Evolutionary conservation across 2,329 filamentous ascomycete species (phyloP), one percentile per base, ranked within the genome.

Genomic region (Penicillium rolfsii): DNA sequence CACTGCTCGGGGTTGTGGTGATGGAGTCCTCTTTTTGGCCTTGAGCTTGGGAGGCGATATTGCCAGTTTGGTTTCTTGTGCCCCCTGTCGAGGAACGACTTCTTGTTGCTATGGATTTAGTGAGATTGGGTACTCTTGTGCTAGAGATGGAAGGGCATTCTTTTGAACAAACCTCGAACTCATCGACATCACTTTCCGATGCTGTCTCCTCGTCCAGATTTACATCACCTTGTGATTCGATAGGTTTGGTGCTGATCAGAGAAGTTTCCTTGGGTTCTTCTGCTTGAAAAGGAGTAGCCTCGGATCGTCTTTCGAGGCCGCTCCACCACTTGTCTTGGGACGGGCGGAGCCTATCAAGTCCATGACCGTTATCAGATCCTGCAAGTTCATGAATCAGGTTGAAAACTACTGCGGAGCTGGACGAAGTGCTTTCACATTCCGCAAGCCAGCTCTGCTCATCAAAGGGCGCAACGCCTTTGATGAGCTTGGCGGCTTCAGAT

Each of bases 391-490:
- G 62, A 0, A 72, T 50, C n/a, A 75, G 60, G 58, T 70, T 71
- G 28, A 61, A 62, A 41, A 68, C 73, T 48, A 72, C 28, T 3
- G 61, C 61, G 16, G 62, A 40, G 33, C 33, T 36, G 40, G 40
- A 12, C 9, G 65, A 63, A 7, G 62, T 61, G 19, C 58, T 57
- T 9, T 55, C 61, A 35, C 70, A 64, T 48, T 76, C 71, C 28
- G 66, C 64, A 7, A 72, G 70, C 83, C 84, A 87, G 3, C 66
- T 61, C 22, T 74, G 65, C 64, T 83, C 77, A 60, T 86, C 78
- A 63, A 88, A 88, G 9, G 75, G 73, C 5, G 78, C 80, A 45
- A 87, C 74, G 0, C 85, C 86, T 68, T 81, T 82, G 38, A 89
- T 79, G 64, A 83, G 76, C 64, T 76, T 80, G 14, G 80, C 82